These are phyloP conservation scores for Neoarthrinium moseri DNA, from an alignment of 2,329 filamentous ascomycete genomes.

Conservation along the genomic window DNA sequence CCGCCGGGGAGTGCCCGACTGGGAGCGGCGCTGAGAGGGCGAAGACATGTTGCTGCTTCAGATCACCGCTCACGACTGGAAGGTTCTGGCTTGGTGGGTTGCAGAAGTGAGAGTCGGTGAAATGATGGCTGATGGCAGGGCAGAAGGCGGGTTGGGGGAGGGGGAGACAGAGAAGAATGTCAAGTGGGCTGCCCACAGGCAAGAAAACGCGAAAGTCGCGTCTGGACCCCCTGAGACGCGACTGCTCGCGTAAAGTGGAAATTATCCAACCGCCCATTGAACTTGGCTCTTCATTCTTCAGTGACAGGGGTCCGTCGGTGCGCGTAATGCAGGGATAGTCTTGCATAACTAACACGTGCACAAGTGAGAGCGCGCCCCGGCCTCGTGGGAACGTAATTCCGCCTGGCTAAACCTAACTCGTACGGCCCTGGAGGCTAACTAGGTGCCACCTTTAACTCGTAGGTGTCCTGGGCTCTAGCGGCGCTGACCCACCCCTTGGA, in stretches of 20 bases:
- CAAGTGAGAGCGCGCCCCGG: too few species aligned
- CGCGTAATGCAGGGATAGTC: too few species aligned
- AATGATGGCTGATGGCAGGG: neutral
- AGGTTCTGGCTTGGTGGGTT: neutral
- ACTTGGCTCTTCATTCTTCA: too few species aligned
- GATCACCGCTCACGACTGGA: neutral
- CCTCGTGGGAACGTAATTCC: too few species aligned
- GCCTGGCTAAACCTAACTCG: too few species aligned
- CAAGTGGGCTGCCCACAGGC: too few species aligned
- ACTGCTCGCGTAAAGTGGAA: conserved; percentile 31
- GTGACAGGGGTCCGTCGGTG: too few species aligned
- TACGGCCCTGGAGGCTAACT: too few species aligned
- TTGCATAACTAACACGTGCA: too few species aligned
- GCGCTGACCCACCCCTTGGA: neutral
- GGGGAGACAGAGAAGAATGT: neutral
- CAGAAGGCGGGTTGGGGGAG: conserved; percentile 7
- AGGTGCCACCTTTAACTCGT: too few species aligned
- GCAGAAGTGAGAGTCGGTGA: neutral
- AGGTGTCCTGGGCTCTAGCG: neutral
- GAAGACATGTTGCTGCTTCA: conserved; percentile 57
- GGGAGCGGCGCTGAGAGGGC: conserved; percentile 55
- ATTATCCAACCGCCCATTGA: conserved; percentile 21
- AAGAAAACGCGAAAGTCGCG: conserved; percentile 21
- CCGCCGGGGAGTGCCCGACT: conserved; percentile 53
- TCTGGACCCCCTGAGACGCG: conserved; percentile 22